Evolutionary conservation across 208 protist species (phyloP).

Genomic region (Trypanosomatidae sp.): DNA sequence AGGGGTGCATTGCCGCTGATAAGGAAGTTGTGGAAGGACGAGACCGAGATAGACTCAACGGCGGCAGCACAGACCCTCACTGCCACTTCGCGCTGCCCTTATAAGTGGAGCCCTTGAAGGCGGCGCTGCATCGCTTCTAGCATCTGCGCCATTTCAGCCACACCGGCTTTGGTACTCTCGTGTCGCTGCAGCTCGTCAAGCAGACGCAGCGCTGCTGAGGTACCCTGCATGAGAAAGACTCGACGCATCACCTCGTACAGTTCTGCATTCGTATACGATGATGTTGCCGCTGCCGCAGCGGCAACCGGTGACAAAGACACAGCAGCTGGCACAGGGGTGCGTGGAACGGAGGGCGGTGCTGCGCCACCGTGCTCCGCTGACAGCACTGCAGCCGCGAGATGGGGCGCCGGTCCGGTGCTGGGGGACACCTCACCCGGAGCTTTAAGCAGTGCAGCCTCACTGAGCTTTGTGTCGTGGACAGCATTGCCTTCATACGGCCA

Average conservation of each 20-base stretch:
- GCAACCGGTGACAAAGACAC: not conserved
- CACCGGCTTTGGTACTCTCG: slow-evolving; percentile 14
- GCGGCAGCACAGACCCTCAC: not conserved
- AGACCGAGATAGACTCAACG: not conserved
- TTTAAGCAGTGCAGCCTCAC: not conserved
- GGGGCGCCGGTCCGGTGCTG: not conserved
- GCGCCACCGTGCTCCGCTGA: not conserved
- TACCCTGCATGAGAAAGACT: slow-evolving; percentile 26
- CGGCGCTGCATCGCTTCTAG: slow-evolving; percentile 27
- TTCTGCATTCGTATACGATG: slow-evolving; percentile 22
- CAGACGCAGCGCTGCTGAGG: slow-evolving; percentile 18
- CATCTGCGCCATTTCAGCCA: slow-evolving; percentile 22
- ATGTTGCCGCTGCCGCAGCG: not conserved
- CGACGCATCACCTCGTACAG: slow-evolving; percentile 24
- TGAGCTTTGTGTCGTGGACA: not conserved
- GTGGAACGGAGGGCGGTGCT: not conserved
- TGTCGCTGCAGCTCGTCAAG: slow-evolving; percentile 17
- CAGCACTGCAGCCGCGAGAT: not conserved
- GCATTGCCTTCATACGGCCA: not conserved
- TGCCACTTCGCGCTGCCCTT: not conserved
- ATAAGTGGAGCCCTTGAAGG: slow-evolving; percentile 3
- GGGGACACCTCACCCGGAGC: not conserved
- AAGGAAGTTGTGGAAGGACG: not conserved
- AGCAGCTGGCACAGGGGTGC: not conserved
- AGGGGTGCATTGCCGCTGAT: not conserved